Evolutionary conservation across 345 rosid species (phyloP).

Genomic region (Eucalyptus marginata): DNA sequence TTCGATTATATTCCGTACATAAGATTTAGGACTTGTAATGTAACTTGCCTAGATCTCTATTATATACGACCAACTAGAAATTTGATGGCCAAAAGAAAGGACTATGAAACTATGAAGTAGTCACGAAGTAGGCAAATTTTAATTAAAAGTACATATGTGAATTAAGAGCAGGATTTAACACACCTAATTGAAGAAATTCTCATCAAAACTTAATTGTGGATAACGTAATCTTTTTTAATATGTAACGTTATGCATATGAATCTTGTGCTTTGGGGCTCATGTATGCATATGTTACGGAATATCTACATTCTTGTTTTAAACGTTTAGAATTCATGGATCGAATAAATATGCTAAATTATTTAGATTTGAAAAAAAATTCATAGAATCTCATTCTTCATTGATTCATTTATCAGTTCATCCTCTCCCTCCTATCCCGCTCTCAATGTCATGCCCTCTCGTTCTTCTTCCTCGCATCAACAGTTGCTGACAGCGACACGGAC

Average conservation of each 20-base stretch:
- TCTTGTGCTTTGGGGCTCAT: not conserved
- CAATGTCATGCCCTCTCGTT: not conserved
- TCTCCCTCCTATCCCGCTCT: not conserved
- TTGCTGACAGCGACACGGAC: not conserved
- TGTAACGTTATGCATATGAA: not conserved
- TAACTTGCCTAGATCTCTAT: rapidly evolving
- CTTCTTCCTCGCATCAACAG: not conserved
- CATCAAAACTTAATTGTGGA: not conserved
- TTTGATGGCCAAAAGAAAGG: not conserved
- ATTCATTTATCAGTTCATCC: not conserved
- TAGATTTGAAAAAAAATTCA: not conserved
- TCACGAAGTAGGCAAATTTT: not conserved
- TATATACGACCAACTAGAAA: not conserved
- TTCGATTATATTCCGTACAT: not conserved
- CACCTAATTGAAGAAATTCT: not conserved
- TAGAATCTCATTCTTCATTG: not conserved
- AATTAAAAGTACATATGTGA: not conserved
- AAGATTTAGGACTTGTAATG: not conserved
- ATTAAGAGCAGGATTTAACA: not conserved
- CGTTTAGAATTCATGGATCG: not conserved
- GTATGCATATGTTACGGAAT: not conserved
- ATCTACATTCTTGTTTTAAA: not conserved
- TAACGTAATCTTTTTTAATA: not conserved
- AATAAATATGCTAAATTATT: not conserved
- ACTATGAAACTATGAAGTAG: not conserved